Base-by-base conservation (phyloP, 1,139 yeast species). In the Magnusiomyces suaveolens region DNA sequence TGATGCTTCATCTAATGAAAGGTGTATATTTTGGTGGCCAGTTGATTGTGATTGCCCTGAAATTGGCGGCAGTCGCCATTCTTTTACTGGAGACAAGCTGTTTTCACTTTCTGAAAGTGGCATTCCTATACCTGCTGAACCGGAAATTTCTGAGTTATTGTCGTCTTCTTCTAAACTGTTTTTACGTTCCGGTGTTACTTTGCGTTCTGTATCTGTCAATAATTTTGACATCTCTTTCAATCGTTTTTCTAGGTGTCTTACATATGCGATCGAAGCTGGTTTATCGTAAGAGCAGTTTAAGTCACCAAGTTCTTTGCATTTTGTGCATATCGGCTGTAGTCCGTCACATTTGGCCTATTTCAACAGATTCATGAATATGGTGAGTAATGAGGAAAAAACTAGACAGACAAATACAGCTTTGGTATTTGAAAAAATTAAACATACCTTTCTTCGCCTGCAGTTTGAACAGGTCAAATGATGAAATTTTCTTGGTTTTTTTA, bases 201-300 rank as follows among this genome's bases (percentile, higher is more conserved):
- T 29, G 12, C 12, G 12, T 29, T 12, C 33, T 29, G 33, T 6
- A 29, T 29, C 33, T 12, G 12, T 29, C 33, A 29, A 29, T 29
- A 29, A 49, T 32, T 50, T 50, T 4, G 57, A 50, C 2, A 55
- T 52, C 18, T 55, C 55, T 33, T 51, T 52, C 14, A 55, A 53
- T 48, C 50, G 48, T 33, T 53, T 52, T 50, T 55, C 57, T 1
- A 55, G 46, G 46, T 55, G 57, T 3, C 57, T 41, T 43, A 55
- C 57, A 48, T 55, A 55, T n/a, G 57, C 55, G 23, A 55, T 55
- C 6, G 57, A 55, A 1, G 57, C 53, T 18, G 57, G 57, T 32
- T 55, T 55, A 29, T 55, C 57, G 39, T 55, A 55, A 12, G 53
- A 32, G 48, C 57, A 55, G 10, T 51, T 51, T 2, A 46, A 23